phyloP scores from a whole-genome alignment of 805 yeast genomes.

The Cyberlindnera nakhonratchasimensis region DNA sequence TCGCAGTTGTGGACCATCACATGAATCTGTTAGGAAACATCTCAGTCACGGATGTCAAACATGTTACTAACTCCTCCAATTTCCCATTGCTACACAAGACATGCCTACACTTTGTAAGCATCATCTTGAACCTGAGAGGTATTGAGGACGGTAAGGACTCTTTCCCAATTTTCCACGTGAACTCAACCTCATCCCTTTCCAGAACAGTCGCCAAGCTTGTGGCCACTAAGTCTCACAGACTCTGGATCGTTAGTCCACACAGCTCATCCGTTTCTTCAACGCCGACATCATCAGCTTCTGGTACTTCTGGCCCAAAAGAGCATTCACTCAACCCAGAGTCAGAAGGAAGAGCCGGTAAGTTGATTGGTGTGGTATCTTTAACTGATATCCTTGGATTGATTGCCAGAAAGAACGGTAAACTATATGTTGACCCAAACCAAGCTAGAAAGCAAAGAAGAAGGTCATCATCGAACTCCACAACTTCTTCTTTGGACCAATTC shows the following conservation, averaged over 20 bases:
- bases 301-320: constrained; percentile 6
- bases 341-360: constrained; percentile 67
- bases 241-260: constrained; percentile 73
- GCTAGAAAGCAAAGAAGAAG: constrained; percentile 90
- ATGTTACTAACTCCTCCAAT: constrained; percentile 83
- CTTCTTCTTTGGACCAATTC: constrained; percentile 37
- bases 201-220: constrained; percentile 92
- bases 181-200: constrained; percentile 72
- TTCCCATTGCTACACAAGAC: constrained; percentile 77
- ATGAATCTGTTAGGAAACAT: constrained; percentile 82
- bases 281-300: constrained; percentile 24
- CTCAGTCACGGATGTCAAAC: constrained; percentile 89
- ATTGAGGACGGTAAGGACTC: constrained; percentile 93
- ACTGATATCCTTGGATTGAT: constrained; percentile 85
- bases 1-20: constrained; percentile 86
- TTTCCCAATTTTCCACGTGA: constrained; percentile 93
- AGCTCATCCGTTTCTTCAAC: constrained; percentile 25
- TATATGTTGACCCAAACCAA: constrained; percentile 68
- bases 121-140: constrained; percentile 84
- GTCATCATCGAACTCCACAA: constrained; percentile 33
- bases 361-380: constrained; percentile 87
- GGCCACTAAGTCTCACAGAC: constrained; percentile 89
- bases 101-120: constrained; percentile 83
- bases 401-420: constrained; percentile 68
- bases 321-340: constrained; percentile 33